Evolutionary conservation across 2,329 filamentous ascomycete genomes (phyloP).

Genomic region (Raffaelea deltoideospora): DNA sequence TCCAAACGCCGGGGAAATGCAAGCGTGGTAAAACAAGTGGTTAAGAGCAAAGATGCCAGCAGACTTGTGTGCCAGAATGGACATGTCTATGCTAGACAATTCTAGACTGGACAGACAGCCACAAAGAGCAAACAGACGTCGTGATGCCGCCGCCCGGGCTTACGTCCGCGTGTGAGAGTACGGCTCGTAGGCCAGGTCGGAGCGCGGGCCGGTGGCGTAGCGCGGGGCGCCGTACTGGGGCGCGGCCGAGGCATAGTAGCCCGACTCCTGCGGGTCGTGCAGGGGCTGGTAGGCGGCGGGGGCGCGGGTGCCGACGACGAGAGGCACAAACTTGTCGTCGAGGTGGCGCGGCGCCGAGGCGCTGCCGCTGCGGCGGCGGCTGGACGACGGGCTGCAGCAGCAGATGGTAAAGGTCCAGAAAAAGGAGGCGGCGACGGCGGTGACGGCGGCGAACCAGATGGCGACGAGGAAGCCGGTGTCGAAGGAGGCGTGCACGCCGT

Average conservation of each 20-base stretch:
- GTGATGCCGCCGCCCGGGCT: too few relatives aligned
- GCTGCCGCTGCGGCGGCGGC: conserved; percentile 14
- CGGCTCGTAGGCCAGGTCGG: conserved; percentile 47
- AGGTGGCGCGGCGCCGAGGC: conserved; percentile 16
- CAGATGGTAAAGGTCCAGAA: conserved; percentile 91
- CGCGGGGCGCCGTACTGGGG: conserved; percentile 19
- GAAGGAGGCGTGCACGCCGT: conserved; percentile 52
- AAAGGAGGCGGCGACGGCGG: conserved; percentile 57
- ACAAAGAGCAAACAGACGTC: too few relatives aligned
- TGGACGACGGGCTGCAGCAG: conserved; percentile 62
- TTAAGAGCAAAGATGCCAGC: too few relatives aligned
- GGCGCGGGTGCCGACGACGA: too few relatives aligned
- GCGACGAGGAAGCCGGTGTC: conserved; percentile 55
- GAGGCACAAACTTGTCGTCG: conserved; percentile 37
- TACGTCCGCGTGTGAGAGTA: conserved; percentile 41
- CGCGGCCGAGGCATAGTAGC: conserved; percentile 17
- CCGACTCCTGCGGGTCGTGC: conserved; percentile 19
- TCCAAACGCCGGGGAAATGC: too few relatives aligned
- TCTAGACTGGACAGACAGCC: too few relatives aligned
- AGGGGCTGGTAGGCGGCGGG: conserved; percentile 29
- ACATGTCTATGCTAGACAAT: too few relatives aligned
- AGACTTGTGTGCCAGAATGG: too few relatives aligned
- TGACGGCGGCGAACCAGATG: conserved; percentile 68
- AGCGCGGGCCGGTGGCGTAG: conserved; percentile 25
- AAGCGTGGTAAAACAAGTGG: too few relatives aligned